Percentiles rank a stretch among this genome's conserved stretches.
Conservation (phyloP, 768 basidiomycete species). For the Clitopilus passeckerianus region DNA sequence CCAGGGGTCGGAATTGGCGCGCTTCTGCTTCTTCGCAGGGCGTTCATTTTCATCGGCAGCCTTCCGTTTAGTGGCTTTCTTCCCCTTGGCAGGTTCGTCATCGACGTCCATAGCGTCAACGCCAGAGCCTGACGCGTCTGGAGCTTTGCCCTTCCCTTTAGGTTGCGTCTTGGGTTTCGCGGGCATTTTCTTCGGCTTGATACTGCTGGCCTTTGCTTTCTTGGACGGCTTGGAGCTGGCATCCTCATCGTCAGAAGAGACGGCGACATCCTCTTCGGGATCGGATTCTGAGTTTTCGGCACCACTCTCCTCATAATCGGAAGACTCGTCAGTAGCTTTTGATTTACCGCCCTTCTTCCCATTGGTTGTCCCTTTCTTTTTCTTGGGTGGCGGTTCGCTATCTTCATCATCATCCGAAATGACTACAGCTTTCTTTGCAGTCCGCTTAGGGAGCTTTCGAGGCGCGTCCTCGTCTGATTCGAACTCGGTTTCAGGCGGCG, state of each 20-base stretch:
- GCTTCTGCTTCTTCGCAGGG: constrained; percentile 55
- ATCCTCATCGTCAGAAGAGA: constrained; percentile 28
- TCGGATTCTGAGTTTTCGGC: constrained; percentile 24
- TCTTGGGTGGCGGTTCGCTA: constrained; percentile 15
- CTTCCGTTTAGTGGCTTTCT: constrained; percentile 33
- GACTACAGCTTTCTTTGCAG: constrained; percentile 34
- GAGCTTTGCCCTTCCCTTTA: constrained; percentile 17
- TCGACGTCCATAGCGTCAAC: constrained; percentile 60
- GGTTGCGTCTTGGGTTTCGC: constrained; percentile 11
- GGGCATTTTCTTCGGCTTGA: constrained; percentile 24
- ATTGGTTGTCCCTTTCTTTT: constrained; percentile 12
- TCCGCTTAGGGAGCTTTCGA: constrained; percentile 28
- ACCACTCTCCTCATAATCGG: constrained; percentile 37
- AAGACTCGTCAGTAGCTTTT: constrained; percentile 22
- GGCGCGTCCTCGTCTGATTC: constrained; percentile 33
- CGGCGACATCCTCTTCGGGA: constrained; percentile 25
- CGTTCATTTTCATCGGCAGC: constrained; percentile 30
- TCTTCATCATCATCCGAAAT: constrained; percentile 52
- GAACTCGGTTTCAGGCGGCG: constrained; percentile 29
- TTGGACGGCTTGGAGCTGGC: constrained; percentile 8
- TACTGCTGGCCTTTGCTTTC: neutral
- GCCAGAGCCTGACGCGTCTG: constrained; percentile 10
- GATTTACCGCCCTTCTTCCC: constrained; percentile 13
- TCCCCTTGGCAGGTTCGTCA: constrained; percentile 30
- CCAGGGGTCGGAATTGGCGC: constrained; percentile 72